Percentiles rank a stretch among this genome's conserved stretches.
Evolutionary conservation across 1,284 basidiomycete species (phyloP).

Genomic region (Mycosarcoma maydis): DNA sequence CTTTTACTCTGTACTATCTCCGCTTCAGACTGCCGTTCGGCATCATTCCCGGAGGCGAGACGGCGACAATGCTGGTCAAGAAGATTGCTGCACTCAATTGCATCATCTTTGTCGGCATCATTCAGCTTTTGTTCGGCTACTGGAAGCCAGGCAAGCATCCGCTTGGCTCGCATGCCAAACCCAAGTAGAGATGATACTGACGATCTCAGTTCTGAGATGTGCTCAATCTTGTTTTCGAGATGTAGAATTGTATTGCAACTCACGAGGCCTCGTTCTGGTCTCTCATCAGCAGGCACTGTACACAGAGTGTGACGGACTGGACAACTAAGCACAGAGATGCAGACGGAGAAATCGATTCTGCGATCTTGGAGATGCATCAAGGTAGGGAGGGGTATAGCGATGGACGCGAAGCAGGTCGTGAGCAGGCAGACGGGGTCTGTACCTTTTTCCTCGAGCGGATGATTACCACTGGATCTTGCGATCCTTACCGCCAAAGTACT

Average conservation of each 20-base stretch:
- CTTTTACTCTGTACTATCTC: not conserved
- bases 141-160: constrained; percentile 51
- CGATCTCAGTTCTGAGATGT: too few species aligned
- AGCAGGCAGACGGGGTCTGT: constrained; percentile 11
- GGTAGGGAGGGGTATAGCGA: not conserved
- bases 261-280: too few species aligned
- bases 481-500: constrained; percentile 73
- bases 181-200: constrained; percentile 10
- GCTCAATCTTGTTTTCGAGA: too few species aligned
- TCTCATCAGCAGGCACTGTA: too few species aligned
- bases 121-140: constrained; percentile 41
- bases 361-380: too few species aligned
- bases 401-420: not conserved
- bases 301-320: too few species aligned
- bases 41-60: constrained; percentile 45
- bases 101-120: constrained; percentile 41
- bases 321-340: too few species aligned
- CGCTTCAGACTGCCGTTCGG: constrained; percentile 45
- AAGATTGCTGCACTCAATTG: constrained; percentile 53
- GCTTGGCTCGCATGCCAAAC: constrained; percentile 31
- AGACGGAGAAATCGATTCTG: too few species aligned
- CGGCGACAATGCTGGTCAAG: constrained; percentile 45
- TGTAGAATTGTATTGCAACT: too few species aligned
- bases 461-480: constrained; percentile 47
- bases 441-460: not conserved